These are phyloP conservation scores for Chaetoceros muelleri DNA, from an alignment of 108 stramenopile species.

Conservation along the genomic window DNA sequence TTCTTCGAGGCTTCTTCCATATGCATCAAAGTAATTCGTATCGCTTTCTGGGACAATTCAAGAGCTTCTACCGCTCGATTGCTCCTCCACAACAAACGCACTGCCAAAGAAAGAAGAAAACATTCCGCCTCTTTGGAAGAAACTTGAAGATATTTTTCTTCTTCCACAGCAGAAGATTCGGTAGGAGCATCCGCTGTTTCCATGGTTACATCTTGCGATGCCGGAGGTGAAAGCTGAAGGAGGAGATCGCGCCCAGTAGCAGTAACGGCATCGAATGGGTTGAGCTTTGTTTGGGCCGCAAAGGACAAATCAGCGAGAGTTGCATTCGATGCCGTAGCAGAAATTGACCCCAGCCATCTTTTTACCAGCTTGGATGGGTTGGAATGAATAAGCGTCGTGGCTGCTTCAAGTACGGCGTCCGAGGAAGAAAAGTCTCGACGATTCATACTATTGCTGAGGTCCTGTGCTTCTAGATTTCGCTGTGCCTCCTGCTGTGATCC, in stretches of 20 bases:
- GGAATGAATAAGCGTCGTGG: neutral
- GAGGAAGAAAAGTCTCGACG: too few species aligned
- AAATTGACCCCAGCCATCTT: slow-evolving; percentile 70
- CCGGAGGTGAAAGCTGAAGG: neutral
- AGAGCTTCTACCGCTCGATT: slow-evolving; percentile 29
- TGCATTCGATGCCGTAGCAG: slow-evolving; percentile 48
- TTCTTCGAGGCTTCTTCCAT: slow-evolving; percentile 26
- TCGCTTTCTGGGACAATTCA: slow-evolving; percentile 31
- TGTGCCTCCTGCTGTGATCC: neutral
- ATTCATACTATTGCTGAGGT: too few species aligned
- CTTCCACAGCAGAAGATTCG: slow-evolving; percentile 8
- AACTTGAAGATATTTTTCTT: slow-evolving; percentile 23
- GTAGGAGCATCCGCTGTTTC: slow-evolving; percentile 9
- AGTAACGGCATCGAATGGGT: slow-evolving; percentile 32
- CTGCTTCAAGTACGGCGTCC: neutral
- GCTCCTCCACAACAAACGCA: slow-evolving; percentile 53
- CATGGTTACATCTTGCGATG: slow-evolving; percentile 17
- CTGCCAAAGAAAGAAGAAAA: slow-evolving; percentile 55
- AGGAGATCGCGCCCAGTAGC: slow-evolving; percentile 35
- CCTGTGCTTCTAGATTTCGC: too few species aligned
- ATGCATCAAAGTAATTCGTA: slow-evolving; percentile 38
- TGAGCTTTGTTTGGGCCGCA: slow-evolving; percentile 35
- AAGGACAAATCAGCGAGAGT: slow-evolving; percentile 34
- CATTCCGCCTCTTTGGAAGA: slow-evolving; percentile 53
- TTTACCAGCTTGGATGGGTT: slow-evolving; percentile 69